These are phyloP conservation scores for Trebouxia sp. DNA, from an alignment of 139 green algal species.

Conservation along the genomic window DNA sequence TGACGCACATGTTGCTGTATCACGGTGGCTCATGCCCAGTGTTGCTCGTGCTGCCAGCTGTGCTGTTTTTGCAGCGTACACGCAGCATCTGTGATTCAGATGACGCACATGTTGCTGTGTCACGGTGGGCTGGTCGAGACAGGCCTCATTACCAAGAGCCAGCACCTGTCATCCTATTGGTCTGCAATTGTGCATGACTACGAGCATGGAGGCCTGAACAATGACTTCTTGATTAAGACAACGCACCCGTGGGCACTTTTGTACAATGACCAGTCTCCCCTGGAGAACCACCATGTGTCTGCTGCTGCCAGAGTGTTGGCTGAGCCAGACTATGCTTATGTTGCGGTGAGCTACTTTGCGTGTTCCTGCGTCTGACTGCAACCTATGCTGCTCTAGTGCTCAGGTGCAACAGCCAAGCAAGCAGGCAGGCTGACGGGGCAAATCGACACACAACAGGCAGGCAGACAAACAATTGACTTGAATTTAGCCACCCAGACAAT, in stretches of 20 bases:
- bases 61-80: slow-evolving; percentile 5
- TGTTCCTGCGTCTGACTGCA: too few relatives aligned
- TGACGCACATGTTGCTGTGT: slow-evolving; percentile 7
- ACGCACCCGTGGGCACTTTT: slow-evolving; percentile 47
- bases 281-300: slow-evolving; percentile 57
- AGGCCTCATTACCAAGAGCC: neutral
- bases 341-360: too few relatives aligned
- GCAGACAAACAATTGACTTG: too few relatives aligned
- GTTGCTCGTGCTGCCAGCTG: too few relatives aligned
- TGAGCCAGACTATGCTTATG: neutral
- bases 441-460: too few relatives aligned
- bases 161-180: neutral
- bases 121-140: neutral
- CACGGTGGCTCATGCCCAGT: too few relatives aligned
- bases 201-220: slow-evolving; percentile 67
- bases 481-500: too few relatives aligned
- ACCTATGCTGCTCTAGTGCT: too few relatives aligned
- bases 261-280: slow-evolving; percentile 59
- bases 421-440: too few relatives aligned
- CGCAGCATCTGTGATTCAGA: slow-evolving; percentile 20
- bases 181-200: neutral
- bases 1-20: too few relatives aligned
- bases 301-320: slow-evolving; percentile 44
- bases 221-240: slow-evolving; percentile 62
- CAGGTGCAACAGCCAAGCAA: too few relatives aligned